Conservation (phyloP, 2,329 filamentous ascomycete species). For the Tolypocladium amazonense region DNA sequence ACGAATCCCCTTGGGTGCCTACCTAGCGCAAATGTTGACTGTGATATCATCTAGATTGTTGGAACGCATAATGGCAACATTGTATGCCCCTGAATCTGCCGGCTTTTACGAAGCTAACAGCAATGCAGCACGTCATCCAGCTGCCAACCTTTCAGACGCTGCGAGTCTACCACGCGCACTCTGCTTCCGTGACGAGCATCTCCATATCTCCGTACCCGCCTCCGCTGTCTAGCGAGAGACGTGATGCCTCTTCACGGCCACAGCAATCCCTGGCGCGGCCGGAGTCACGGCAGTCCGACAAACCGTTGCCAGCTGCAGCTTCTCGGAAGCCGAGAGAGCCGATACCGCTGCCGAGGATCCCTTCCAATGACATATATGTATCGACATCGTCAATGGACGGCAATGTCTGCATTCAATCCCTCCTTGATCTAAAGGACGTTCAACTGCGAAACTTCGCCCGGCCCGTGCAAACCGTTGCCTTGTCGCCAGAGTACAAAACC, state of each 20-base stretch:
- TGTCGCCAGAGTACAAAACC: constrained; percentile 91
- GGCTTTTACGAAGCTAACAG: constrained; percentile 14
- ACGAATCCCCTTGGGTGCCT: constrained; percentile 6
- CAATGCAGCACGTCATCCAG: constrained; percentile 66
- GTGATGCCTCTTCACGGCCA: constrained; percentile 27
- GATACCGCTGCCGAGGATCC: constrained; percentile 54
- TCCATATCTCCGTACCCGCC: constrained; percentile 81
- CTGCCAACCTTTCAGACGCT: constrained; percentile 72
- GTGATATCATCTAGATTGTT: constrained; percentile 53
- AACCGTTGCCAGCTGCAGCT: constrained; percentile 38
- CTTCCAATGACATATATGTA: constrained; percentile 87
- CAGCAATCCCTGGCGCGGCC: constrained; percentile 23
- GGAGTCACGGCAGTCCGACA: constrained; percentile 18
- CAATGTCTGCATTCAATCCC: constrained; percentile 82
- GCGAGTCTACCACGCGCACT: constrained; percentile 84
- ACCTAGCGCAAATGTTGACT: constrained; percentile 4
- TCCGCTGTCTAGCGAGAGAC: constrained; percentile 33
- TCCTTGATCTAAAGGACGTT: constrained; percentile 83
- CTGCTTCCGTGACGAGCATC: constrained; percentile 78
- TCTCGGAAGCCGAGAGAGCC: constrained; percentile 42
- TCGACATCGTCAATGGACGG: constrained; percentile 92
- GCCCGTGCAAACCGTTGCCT: constrained; percentile 79
- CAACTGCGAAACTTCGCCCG: constrained; percentile 86
- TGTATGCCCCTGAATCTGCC: constrained; percentile 40
- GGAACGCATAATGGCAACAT: constrained; percentile 97